Conservation (phyloP, 768 basidiomycete genomes). For the Russula lepida region DNA sequence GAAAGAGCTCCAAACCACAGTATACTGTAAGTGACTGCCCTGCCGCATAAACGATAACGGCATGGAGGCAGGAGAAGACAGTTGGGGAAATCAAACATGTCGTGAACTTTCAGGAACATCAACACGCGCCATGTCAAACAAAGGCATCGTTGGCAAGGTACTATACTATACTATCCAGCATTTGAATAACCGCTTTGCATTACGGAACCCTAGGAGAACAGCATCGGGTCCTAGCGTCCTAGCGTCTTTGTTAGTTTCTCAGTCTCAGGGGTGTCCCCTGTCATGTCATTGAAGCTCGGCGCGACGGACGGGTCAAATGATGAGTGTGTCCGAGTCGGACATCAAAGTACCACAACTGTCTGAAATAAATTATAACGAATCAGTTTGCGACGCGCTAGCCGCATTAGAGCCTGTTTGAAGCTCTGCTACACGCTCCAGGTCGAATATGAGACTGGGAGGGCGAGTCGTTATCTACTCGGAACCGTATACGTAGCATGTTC, state of each 20-base stretch:
- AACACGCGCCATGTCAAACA: neutral
- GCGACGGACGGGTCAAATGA: neutral
- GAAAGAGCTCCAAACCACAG: too few relatives aligned
- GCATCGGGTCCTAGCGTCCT: too few relatives aligned
- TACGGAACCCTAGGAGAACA: neutral
- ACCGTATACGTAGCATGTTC: neutral
- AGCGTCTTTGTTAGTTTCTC: neutral
- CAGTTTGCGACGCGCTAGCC: neutral
- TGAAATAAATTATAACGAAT: neutral
- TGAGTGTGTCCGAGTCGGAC: neutral
- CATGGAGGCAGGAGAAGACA: neutral
- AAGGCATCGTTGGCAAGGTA: slow-evolving; percentile 9
- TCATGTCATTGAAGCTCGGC: neutral
- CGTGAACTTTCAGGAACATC: slow-evolving; percentile 1
- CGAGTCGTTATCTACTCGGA: slow-evolving; percentile 2
- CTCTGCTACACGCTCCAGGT: neutral
- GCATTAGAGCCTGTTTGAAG: neutral
- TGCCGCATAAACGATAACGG: neutral
- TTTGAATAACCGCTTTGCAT: neutral
- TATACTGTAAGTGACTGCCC: too few relatives aligned
- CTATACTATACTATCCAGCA: neutral
- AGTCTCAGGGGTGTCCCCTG: neutral
- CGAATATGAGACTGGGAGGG: neutral
- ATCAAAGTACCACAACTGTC: neutral
- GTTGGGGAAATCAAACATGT: slow-evolving; percentile 9